Percentiles rank a stretch among this genome's conserved stretches.
These are phyloP conservation scores for Pseudogymnoascus sp. DNA, from an alignment of 2,329 filamentous ascomycete genomes.

Conservation along the genomic window DNA sequence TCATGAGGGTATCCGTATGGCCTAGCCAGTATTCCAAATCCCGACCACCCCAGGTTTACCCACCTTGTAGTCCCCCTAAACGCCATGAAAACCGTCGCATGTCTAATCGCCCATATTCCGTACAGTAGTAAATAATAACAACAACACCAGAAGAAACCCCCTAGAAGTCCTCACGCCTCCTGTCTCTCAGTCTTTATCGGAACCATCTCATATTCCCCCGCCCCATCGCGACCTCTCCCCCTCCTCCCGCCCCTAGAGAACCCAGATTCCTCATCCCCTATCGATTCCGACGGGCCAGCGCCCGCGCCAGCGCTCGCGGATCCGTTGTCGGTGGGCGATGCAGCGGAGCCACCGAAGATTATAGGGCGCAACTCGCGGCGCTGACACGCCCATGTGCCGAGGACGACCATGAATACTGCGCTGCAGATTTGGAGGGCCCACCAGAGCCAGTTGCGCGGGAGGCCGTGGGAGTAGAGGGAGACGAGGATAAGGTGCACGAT, in stretches of 20 bases:
- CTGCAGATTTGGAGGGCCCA: constrained; percentile 62
- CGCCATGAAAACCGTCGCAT: background rate
- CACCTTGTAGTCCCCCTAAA: background rate
- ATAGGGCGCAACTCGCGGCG: constrained; percentile 86
- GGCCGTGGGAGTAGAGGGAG: constrained; percentile 64
- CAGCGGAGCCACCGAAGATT: constrained; percentile 59
- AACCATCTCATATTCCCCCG: constrained; percentile 59
- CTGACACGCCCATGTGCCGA: constrained; percentile 85
- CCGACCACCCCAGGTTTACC: background rate
- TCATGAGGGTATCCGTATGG: constrained; percentile 7
- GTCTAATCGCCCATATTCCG: constrained; percentile 5
- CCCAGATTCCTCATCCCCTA: constrained; percentile 40
- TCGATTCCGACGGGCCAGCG: constrained; percentile 17
- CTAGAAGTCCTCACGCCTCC: constrained; percentile 11
- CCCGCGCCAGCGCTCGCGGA: constrained; percentile 15
- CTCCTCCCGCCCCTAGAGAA: constrained; percentile 39
- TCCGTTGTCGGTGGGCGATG: constrained; percentile 14
- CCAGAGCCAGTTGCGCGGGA: constrained; percentile 79
- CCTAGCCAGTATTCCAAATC: constrained; percentile 2
- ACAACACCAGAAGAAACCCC: background rate
- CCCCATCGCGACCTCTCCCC: constrained; percentile 45
- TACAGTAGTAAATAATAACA: background rate
- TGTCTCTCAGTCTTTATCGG: constrained; percentile 35
- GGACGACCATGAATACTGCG: constrained; percentile 52
- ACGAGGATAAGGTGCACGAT: constrained; percentile 71